Evolutionary conservation across 2,329 filamentous ascomycete genomes (phyloP).

Genomic region (Paraconiothyrium brasiliense): DNA sequence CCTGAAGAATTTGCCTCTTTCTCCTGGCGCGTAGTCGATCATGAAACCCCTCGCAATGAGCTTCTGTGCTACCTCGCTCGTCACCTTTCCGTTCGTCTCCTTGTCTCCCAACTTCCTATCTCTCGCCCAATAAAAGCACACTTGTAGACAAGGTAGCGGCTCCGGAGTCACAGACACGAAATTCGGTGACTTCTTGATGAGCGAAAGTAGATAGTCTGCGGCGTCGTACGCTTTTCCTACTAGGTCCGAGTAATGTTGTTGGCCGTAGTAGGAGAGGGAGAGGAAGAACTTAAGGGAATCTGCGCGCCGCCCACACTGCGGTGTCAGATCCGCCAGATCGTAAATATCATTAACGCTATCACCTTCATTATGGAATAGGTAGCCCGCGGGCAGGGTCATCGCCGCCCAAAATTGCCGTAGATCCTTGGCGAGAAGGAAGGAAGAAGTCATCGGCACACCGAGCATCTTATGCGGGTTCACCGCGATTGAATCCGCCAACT

Average conservation of each 20-base stretch:
- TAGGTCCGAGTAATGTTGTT: conserved; percentile 71
- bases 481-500: conserved; percentile 82
- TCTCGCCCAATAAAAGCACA: conserved; percentile 89
- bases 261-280: conserved; percentile 89
- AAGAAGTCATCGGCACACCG: conserved; percentile 88
- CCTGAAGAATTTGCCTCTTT: conserved; percentile 71
- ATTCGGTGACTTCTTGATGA: conserved; percentile 65
- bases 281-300: conserved; percentile 89
- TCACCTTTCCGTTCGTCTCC: conserved; percentile 64
- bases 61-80: conserved; percentile 62
- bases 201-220: conserved; percentile 72
- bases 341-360: conserved; percentile 65
- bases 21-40: conserved; percentile 72
- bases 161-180: conserved; percentile 78
- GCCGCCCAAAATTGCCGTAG: conserved; percentile 79
- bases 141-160: conserved; percentile 83
- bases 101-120: conserved; percentile 60
- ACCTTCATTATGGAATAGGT: conserved; percentile 62
- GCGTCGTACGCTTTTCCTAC: conserved; percentile 75
- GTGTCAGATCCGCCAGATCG: conserved; percentile 90
- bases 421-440: conserved; percentile 83
- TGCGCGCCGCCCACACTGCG: conserved; percentile 89
- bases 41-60: conserved; percentile 72
- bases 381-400: conserved; percentile 87
- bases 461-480: conserved; percentile 99